These are phyloP conservation scores for Phoma sp. DNA, from an alignment of 2,329 filamentous ascomycete genomes.

Conservation along the genomic window DNA sequence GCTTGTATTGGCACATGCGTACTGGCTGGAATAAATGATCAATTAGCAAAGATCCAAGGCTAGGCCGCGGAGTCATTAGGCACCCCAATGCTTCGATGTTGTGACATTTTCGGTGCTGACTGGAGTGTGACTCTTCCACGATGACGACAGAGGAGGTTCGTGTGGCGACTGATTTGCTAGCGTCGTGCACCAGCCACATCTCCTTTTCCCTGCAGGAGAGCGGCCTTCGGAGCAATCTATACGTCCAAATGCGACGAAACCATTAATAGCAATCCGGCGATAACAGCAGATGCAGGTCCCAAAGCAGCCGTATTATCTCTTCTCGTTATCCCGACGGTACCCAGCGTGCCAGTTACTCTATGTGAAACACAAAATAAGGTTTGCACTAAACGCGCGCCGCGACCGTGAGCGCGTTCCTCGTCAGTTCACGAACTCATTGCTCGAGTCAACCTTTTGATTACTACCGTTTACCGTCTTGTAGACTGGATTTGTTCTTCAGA, in stretches of 20 bases:
- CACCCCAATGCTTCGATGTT: neutral
- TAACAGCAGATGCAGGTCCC: neutral
- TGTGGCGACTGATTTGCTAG: constrained; percentile 12
- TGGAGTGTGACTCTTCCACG: constrained; percentile 20
- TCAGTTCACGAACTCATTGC: neutral
- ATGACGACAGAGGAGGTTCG: constrained; percentile 28
- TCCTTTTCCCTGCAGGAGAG: constrained; percentile 10
- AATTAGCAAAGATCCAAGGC: neutral
- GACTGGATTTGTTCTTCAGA: neutral
- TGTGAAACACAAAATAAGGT: constrained; percentile 11
- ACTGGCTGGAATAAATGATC: neutral
- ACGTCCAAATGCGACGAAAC: neutral
- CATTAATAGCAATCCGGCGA: neutral
- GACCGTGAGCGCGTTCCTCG: constrained; percentile 2
- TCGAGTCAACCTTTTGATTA: constrained; percentile 4
- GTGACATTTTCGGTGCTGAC: constrained; percentile 3
- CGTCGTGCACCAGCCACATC: constrained; percentile 17
- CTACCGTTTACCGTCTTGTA: neutral
- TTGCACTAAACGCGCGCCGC: constrained; percentile 3
- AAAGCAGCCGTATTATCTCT: neutral
- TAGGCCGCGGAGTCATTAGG: constrained; percentile 11
- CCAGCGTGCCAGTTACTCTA: neutral
- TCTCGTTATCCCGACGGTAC: neutral
- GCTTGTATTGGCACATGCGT: neutral
- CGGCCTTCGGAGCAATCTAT: neutral